Evolutionary conservation across 352 stramenopile genomes (phyloP).

Genomic region (Phytopythium boreale): DNA sequence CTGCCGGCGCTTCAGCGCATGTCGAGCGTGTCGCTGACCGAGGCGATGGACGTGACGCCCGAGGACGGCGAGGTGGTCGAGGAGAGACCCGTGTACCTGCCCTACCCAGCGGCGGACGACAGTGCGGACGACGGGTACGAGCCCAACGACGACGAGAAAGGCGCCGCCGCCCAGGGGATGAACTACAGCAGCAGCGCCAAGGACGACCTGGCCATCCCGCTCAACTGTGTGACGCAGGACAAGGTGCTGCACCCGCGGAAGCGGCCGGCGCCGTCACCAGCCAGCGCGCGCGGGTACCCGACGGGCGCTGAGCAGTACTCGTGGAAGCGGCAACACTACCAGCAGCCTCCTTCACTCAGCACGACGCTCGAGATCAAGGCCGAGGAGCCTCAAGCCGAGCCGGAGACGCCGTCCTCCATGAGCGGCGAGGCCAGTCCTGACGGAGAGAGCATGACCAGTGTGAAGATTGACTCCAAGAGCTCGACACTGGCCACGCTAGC

Average conservation of each 20-base stretch:
- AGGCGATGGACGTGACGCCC: slow-evolving; percentile 15
- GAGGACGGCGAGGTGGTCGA: slow-evolving; percentile 14
- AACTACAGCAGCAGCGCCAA: not conserved
- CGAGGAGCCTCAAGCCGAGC: not conserved
- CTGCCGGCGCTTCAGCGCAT: slow-evolving; percentile 32
- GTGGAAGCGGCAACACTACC: slow-evolving; percentile 31
- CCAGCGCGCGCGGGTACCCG: slow-evolving; percentile 16
- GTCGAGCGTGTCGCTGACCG: slow-evolving; percentile 41
- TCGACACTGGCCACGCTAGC: slow-evolving; percentile 21
- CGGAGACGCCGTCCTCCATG: not conserved
- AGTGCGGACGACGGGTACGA: slow-evolving; percentile 20
- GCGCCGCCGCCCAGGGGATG: not conserved
- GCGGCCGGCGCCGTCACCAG: slow-evolving; percentile 35
- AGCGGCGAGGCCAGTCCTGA: not conserved
- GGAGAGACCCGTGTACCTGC: slow-evolving; percentile 6
- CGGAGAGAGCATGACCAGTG: not conserved
- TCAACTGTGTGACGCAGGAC: slow-evolving; percentile 49
- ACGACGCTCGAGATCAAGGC: not conserved
- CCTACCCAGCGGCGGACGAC: slow-evolving; percentile 10
- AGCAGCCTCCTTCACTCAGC: not conserved
- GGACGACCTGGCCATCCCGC: slow-evolving; percentile 23
- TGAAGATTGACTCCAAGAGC: slow-evolving; percentile 7
- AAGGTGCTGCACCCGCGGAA: slow-evolving; percentile 35
- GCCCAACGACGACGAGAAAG: slow-evolving; percentile 24
- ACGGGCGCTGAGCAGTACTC: slow-evolving; percentile 20